A percentile compares a stretch with the other conserved stretches of the same genome.
Conservation (phyloP, 108 stramenopile species). For the Nitzschia putrida region DNA sequence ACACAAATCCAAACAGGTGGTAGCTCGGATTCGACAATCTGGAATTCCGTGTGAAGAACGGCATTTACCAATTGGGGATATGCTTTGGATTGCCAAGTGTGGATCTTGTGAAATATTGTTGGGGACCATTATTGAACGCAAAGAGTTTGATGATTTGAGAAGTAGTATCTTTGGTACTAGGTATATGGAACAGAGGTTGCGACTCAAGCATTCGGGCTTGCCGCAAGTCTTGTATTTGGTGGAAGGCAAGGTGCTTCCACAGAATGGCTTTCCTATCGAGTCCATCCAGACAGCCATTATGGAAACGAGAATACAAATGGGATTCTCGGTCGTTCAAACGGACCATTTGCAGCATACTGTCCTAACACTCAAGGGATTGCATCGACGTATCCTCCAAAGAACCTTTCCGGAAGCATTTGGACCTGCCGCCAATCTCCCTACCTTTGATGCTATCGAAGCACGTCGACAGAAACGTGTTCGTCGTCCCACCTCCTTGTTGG, state of each 20-base stretch:
- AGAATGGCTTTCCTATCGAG: slow-evolving; percentile 27
- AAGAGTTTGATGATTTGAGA: slow-evolving; percentile 47
- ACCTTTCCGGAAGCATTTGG: slow-evolving; percentile 53
- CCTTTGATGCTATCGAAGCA: background rate
- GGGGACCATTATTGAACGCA: slow-evolving; percentile 68
- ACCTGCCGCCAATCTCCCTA: background rate
- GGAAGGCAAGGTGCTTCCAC: slow-evolving; percentile 40
- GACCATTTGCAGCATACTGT: slow-evolving; percentile 52
- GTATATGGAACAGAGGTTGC: slow-evolving; percentile 61
- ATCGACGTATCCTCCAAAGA: slow-evolving; percentile 56
- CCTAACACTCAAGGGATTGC: slow-evolving; percentile 47
- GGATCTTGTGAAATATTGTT: slow-evolving; percentile 43
- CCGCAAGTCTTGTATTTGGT: slow-evolving; percentile 60
- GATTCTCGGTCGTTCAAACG: slow-evolving; percentile 54
- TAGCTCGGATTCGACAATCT: slow-evolving; percentile 31
- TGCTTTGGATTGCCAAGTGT: slow-evolving; percentile 62
- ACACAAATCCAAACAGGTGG: slow-evolving; percentile 40
- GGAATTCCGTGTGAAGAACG: slow-evolving; percentile 59
- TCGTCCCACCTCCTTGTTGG: slow-evolving; percentile 33
- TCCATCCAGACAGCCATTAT: slow-evolving; percentile 55
- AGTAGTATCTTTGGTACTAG: slow-evolving; percentile 49
- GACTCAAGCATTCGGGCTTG: slow-evolving; percentile 50
- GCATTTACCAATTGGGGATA: slow-evolving; percentile 60
- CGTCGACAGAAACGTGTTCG: slow-evolving; percentile 16
- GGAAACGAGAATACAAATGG: slow-evolving; percentile 50